Conservation (phyloP, 257 asterid species). For the Solanum verrucosum region DNA sequence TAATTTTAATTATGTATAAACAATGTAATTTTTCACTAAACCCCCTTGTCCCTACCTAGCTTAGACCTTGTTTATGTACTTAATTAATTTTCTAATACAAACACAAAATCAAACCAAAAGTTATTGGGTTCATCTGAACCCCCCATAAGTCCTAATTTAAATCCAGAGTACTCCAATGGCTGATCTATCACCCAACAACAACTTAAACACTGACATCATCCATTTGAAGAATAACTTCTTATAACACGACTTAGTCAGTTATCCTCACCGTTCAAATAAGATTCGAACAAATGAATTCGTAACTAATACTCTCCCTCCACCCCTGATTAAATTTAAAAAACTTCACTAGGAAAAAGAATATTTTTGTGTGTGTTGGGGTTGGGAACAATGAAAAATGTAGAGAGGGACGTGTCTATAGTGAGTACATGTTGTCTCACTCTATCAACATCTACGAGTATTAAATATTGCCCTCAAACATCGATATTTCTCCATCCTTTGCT, state of each 20-base stretch:
- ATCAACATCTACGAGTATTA: not conserved
- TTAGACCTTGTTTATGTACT: not conserved
- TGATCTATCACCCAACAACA: not conserved
- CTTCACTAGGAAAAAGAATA: not conserved
- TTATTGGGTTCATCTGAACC: not conserved
- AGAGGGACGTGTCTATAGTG: not conserved
- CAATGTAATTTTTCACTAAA: no score
- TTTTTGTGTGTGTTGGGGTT: not conserved
- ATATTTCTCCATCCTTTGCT: not conserved
- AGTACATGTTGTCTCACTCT: conserved; percentile 2
- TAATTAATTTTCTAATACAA: not conserved
- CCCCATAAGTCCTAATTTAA: not conserved
- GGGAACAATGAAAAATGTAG: not conserved
- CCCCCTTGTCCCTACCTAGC: not conserved
- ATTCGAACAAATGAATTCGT: not conserved
- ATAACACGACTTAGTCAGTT: not conserved
- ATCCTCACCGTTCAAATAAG: not conserved
- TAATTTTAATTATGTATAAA: no score
- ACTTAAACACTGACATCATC: not conserved
- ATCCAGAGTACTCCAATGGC: not conserved
- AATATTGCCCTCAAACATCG: not conserved
- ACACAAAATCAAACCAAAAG: not conserved
- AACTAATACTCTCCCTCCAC: not conserved
- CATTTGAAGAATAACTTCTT: not conserved
- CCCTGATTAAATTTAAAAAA: not conserved